Percentiles rank a stretch among this genome's conserved stretches.
phyloP scores from a whole-genome alignment of 768 basidiomycete species.

The Naematelia aurantialba region DNA sequence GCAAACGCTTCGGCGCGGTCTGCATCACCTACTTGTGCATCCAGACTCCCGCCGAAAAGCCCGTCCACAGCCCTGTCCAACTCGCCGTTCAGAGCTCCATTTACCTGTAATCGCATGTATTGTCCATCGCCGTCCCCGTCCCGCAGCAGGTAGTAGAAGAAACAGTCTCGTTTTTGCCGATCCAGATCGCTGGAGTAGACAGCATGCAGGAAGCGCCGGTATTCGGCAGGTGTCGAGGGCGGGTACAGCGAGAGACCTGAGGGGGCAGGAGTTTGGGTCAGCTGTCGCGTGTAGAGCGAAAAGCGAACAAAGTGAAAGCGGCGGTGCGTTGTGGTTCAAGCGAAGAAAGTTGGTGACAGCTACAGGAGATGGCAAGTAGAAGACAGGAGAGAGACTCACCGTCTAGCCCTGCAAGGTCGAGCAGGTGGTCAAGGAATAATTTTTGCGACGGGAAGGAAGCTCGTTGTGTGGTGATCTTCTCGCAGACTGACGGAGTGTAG shows the following conservation, averaged over 20 bases:
- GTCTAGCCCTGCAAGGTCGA: slow-evolving; percentile 30
- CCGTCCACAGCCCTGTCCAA: too few relatives aligned
- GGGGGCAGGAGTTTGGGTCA: neutral
- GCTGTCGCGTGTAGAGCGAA: neutral
- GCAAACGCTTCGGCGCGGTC: slow-evolving; percentile 28
- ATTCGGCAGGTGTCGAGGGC: slow-evolving; percentile 29
- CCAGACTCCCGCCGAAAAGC: too few relatives aligned
- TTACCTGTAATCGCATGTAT: slow-evolving; percentile 11
- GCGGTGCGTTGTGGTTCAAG: neutral
- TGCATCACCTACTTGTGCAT: too few relatives aligned
- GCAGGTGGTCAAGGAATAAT: slow-evolving; percentile 36
- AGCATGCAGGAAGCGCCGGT: slow-evolving; percentile 28
- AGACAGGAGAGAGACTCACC: slow-evolving; percentile 20
- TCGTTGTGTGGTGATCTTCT: slow-evolving; percentile 16
- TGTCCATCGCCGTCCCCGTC: slow-evolving; percentile 20
- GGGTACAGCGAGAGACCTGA: slow-evolving; percentile 34
- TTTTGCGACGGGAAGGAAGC: slow-evolving; percentile 16
- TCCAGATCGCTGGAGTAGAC: slow-evolving; percentile 29
- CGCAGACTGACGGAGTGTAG: slow-evolving; percentile 15
- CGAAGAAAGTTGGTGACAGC: neutral
- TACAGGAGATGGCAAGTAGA: neutral
- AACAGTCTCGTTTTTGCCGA: slow-evolving; percentile 40
- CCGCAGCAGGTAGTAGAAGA: slow-evolving; percentile 37
- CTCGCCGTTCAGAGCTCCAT: too few relatives aligned
- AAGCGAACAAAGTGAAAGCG: neutral